Evolutionary conservation across 495 filamentous ascomycete species (phyloP).

Genomic region (Aspergillus nanangensis): DNA sequence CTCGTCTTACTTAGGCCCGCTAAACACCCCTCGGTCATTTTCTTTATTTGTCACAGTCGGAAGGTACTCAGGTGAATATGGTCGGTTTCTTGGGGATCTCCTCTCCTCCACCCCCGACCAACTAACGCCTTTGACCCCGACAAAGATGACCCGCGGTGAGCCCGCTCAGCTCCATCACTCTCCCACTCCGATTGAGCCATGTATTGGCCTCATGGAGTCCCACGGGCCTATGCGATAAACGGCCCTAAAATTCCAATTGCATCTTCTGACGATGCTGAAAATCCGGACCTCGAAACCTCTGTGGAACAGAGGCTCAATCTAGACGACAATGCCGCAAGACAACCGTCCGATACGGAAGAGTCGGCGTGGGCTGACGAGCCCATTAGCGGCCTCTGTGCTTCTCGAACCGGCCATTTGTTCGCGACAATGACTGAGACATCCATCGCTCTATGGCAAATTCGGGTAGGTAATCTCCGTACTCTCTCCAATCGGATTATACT

Average conservation of each 20-base stretch:
- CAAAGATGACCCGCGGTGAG: conserved; percentile 42
- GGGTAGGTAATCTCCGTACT: conserved; percentile 52
- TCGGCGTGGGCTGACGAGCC: conserved; percentile 47
- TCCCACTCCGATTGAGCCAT: conserved; percentile 53
- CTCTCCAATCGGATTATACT: conserved; percentile 24
- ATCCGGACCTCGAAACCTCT: conserved; percentile 8
- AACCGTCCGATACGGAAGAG: conserved; percentile 18
- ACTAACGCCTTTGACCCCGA: conserved; percentile 8
- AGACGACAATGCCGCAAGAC: conserved; percentile 8
- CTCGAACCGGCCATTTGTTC: conserved; percentile 82
- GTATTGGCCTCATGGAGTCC: conserved; percentile 96
- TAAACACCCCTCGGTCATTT: neutral
- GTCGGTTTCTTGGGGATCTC: conserved; percentile 15
- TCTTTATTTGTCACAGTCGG: neutral
- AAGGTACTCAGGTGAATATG: conserved; percentile 13
- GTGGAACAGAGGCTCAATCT: conserved; percentile 12
- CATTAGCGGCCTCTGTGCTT: conserved; percentile 71
- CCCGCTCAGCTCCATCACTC: conserved; percentile 21
- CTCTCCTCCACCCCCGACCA: conserved; percentile 15
- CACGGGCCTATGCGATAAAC: conserved; percentile 80
- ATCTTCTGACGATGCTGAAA: conserved; percentile 30
- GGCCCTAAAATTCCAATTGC: conserved; percentile 39
- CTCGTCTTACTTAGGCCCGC: neutral
- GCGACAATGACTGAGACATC: conserved; percentile 79
- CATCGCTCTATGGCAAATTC: conserved; percentile 91